Base-by-base conservation (phyloP, 2,329 filamentous ascomycete species). In the Phoma sp. region DNA sequence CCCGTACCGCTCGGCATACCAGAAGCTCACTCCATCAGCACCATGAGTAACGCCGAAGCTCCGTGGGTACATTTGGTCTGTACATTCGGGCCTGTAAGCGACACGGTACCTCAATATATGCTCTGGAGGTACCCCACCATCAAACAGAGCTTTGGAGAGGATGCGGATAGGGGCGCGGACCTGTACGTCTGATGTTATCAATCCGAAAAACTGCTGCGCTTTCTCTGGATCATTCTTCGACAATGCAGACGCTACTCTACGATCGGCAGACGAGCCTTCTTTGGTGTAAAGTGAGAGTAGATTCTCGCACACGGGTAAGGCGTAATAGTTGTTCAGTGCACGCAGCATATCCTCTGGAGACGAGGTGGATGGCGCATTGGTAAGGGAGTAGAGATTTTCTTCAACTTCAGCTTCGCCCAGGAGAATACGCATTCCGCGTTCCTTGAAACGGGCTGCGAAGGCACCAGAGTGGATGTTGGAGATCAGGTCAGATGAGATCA, bases 101-200 rank as follows among this genome's bases (percentile, higher is more conserved):
- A 53, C 42, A 6, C 49, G 18, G n/a, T 53, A 53, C 18, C 49
- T 47, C 14, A 53, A 17, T 3, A 53, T 42, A 3, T 15, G n/a
- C n/a, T 47, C 36, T 36, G 42, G 12, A 18, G 49, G 25, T 1
- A 53, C 49, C 7, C 49, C 49, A 2, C 49, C 49, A 26, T 47
- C 29, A 23, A 42, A 53, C 7, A 53, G 30, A 7, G 49, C 49
- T 12, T 47, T 53, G 1, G 49, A 47, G 12, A 53, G 37, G 3
- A 53, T 36, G 11, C 49, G 49, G 11, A 53, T 47, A 15, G 49
- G 49, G 3, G 49, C 49, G 25, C 49, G 49, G 7, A 53, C 49
- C 18, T 53, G 49, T 14, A 53, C 49, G n/a, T 53, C 49, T 26
- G 49, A 53, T 1, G 49, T 53, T 15, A 53, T 47, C 23, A 53